Conservation (phyloP, 2,329 filamentous ascomycete species). For the Ophiosphaerella herpotricha region DNA sequence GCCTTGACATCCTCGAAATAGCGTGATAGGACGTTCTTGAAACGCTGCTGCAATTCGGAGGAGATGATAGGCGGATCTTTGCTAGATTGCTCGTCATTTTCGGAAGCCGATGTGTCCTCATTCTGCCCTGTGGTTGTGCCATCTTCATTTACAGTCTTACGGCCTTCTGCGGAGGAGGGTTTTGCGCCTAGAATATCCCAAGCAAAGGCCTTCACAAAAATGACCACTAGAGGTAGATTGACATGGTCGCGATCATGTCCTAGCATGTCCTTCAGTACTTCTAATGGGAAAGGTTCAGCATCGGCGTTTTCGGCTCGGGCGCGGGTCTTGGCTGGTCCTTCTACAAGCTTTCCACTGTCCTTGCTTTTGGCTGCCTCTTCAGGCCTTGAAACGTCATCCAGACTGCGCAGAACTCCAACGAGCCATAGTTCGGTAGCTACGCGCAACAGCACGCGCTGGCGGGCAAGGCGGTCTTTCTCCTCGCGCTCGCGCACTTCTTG, state of each 20-base stretch:
- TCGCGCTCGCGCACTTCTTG: slow-evolving; percentile 89
- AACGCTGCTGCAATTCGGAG: slow-evolving; percentile 79
- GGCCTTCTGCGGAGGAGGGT: slow-evolving; percentile 71
- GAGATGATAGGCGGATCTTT: slow-evolving; percentile 76
- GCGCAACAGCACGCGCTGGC: slow-evolving; percentile 83
- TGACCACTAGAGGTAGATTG: slow-evolving; percentile 87
- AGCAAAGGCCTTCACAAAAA: slow-evolving; percentile 94
- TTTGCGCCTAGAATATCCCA: slow-evolving; percentile 93
- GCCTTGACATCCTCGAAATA: slow-evolving; percentile 94
- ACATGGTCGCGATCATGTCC: slow-evolving; percentile 91
- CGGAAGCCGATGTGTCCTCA: slow-evolving; percentile 57
- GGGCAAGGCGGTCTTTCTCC: slow-evolving; percentile 87
- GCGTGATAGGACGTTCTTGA: slow-evolving; percentile 79
- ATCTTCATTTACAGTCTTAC: slow-evolving; percentile 83
- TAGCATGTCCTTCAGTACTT: slow-evolving; percentile 95
- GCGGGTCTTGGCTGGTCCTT: slow-evolving; percentile 66
- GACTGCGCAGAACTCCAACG: slow-evolving; percentile 80
- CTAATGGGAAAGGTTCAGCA: slow-evolving; percentile 90
- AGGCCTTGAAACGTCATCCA: slow-evolving; percentile 70
- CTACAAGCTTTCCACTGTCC: slow-evolving; percentile 58
- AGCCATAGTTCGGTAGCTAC: slow-evolving; percentile 97
- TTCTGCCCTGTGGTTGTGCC: slow-evolving; percentile 64
- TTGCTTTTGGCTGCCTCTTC: slow-evolving; percentile 67
- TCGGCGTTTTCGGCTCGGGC: slow-evolving; percentile 65
- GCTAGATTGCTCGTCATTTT: slow-evolving; percentile 56